phyloP scores from a whole-genome alignment of 2,329 filamentous ascomycete genomes.

The Beauveria bassiana region DNA sequence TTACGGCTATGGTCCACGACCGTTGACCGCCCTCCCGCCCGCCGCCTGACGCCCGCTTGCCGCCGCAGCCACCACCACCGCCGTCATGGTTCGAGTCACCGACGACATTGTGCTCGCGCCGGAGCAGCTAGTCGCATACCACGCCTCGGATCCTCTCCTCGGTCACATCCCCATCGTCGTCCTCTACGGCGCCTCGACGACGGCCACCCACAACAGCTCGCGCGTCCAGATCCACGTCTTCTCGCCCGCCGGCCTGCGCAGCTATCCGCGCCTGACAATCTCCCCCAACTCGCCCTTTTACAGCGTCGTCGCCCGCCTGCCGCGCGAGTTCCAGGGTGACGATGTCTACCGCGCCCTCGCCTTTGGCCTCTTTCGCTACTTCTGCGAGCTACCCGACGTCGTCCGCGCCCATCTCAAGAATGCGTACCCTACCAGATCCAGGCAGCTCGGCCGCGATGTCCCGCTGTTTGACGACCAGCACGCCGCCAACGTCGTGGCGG shows the following conservation, averaged over 20 bases:
- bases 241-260: slow-evolving; percentile 79
- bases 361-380: slow-evolving; percentile 91
- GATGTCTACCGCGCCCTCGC: slow-evolving; percentile 86
- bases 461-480: slow-evolving; percentile 83
- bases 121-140: slow-evolving; percentile 79
- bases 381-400: slow-evolving; percentile 70
- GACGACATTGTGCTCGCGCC: slow-evolving; percentile 71
- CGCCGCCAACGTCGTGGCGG: slow-evolving; percentile 80
- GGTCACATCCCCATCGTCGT: slow-evolving; percentile 75
- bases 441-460: slow-evolving; percentile 53
- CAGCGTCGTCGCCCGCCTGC: slow-evolving; percentile 78
- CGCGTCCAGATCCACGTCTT: slow-evolving; percentile 93
- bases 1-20: slow-evolving; percentile 20
- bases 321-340: slow-evolving; percentile 90
- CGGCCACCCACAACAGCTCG: slow-evolving; percentile 77
- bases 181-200: slow-evolving; percentile 88
- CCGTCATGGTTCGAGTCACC: slow-evolving; percentile 74
- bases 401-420: slow-evolving; percentile 65
- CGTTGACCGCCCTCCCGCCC: slow-evolving; percentile 12
- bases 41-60: slow-evolving; percentile 1
- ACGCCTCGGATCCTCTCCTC: slow-evolving; percentile 77
- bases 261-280: slow-evolving; percentile 84
- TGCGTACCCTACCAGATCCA: slow-evolving; percentile 42
- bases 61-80: slow-evolving; percentile 12
- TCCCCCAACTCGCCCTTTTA: slow-evolving; percentile 91